Evolutionary conservation across 208 protist species (phyloP), one percentile per base, ranked within the genome.

Genomic region (Trypanosoma scelopori): DNA sequence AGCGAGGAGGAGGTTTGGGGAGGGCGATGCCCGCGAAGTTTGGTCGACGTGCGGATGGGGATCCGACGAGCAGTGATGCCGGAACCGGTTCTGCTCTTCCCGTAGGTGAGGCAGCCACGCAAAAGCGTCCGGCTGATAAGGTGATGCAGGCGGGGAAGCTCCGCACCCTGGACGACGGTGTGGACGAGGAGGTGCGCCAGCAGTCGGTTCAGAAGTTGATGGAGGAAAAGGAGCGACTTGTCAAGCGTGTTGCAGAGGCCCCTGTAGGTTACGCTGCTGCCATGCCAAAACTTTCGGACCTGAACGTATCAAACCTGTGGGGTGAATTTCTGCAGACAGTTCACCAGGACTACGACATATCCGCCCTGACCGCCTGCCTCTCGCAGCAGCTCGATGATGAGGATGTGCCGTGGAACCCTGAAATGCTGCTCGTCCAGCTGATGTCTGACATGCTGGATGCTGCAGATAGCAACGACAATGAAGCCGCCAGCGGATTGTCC

Each of bases 361-460:
- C 81, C 7, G 87, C 80, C 45, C 84, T 96, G 43, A 96, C 87
- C 3, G 69, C 76, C 27, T 88, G 79, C 50, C 85, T 96, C 27
- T 72, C 81, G 47, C 84, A 79, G 43, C 79, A 92, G 60, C 69
- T 96, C 16, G 90, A 96, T 60, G 67, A 74, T 45, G 90, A 96
- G 71, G 90, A 96, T 49, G 77, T 84, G 16, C 45, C 78, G 65
- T 96, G 90, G 87, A 91, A 94, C 59, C 87, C 90, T 15, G 85
- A 96, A 12, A 91, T 93, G 87, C 74, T 96, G 39, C 76, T 96
- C 13, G 87, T 93, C 53, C 87, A 93, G 75, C 85, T 96, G 43
- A 94, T 85, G 22, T 96, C 90, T 1, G 87, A 93, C 53, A 73
- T 96, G 76, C 69, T 82, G 23, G 90, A 95, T 60, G 85, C 83